phyloP scores from a whole-genome alignment of 768 basidiomycete genomes.

The Termitomyces sp. region DNA sequence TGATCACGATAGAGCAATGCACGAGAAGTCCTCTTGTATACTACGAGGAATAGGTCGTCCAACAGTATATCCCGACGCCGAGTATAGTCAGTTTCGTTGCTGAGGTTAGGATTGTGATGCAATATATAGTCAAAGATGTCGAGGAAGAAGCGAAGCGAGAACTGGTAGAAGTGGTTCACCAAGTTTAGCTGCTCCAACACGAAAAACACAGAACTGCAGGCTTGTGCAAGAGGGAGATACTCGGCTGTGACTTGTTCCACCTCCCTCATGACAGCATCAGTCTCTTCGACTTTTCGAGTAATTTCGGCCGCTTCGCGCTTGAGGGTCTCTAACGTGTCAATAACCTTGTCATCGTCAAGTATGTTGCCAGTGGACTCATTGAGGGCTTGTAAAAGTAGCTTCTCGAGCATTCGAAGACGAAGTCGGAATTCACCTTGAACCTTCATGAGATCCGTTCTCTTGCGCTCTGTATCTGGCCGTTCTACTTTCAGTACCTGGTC shows the following conservation, averaged over 20 bases:
- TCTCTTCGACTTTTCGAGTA: conserved; percentile 93
- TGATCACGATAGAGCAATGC: conserved; percentile 88
- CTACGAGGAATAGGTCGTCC: conserved; percentile 83
- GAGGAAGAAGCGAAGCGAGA: conserved; percentile 96
- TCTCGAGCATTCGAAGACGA: conserved; percentile 87
- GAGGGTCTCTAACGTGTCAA: conserved; percentile 90
- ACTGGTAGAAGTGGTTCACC: conserved; percentile 98
- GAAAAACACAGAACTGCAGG: conserved; percentile 96
- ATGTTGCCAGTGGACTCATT: conserved; percentile 98
- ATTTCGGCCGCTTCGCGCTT: conserved; percentile 97
- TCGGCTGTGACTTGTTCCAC: conserved; percentile 94
- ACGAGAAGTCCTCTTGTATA: conserved; percentile 86
- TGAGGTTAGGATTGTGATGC: conserved; percentile 87
- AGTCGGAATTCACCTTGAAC: conserved; percentile 97
- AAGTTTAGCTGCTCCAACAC: conserved; percentile 91
- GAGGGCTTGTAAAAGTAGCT: conserved; percentile 86
- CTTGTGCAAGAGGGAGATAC: conserved; percentile 91
- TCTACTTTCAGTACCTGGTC: conserved; percentile 97
- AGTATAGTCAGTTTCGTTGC: conserved; percentile 66
- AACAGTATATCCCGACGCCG: conserved; percentile 75
- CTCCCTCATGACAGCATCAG: conserved; percentile 92
- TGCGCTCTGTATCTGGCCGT: conserved; percentile 92
- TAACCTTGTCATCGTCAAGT: conserved; percentile 97
- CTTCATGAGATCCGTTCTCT: conserved; percentile 95
- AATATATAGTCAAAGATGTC: conserved; percentile 97